Percentiles rank a stretch among this genome's conserved stretches.
These are phyloP conservation scores for Naganishia liquefaciens DNA, from an alignment of 1,284 basidiomycete genomes.

Conservation along the genomic window DNA sequence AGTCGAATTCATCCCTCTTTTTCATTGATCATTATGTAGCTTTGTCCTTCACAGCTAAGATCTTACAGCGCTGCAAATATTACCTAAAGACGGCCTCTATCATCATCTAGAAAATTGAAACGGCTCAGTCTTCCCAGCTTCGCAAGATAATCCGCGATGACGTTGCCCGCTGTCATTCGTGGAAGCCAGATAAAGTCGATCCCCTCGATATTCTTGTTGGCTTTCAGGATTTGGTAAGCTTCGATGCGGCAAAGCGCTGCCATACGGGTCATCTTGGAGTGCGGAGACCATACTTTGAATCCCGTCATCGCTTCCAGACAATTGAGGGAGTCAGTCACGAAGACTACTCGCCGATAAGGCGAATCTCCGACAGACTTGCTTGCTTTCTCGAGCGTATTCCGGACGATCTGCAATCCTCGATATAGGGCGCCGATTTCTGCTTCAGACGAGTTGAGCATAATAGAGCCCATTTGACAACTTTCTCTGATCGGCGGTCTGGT, in stretches of 20 bases:
- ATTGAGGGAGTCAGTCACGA: constrained; percentile 15
- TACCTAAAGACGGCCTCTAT: neutral
- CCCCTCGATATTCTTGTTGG: constrained; percentile 6
- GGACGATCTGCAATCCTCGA: constrained; percentile 22
- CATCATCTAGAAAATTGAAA: constrained; percentile 11
- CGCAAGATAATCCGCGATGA: constrained; percentile 3
- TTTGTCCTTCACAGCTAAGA: neutral
- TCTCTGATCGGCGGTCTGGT: constrained; percentile 7
- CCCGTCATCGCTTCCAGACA: constrained; percentile 14
- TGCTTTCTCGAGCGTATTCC: neutral
- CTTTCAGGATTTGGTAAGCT: constrained; percentile 18
- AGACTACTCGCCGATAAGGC: constrained; percentile 6
- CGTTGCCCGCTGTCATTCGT: constrained; percentile 3
- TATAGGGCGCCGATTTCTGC: constrained; percentile 21
- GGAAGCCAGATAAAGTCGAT: constrained; percentile 25
- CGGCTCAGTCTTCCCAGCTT: neutral
- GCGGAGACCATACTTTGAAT: constrained; percentile 2
- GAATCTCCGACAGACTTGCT: neutral
- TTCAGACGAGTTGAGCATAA: constrained; percentile 17
- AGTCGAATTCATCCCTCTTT: neutral
- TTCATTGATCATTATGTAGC: neutral
- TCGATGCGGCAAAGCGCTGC: constrained; percentile 21
- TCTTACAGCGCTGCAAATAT: no score
- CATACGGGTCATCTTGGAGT: constrained; percentile 13
- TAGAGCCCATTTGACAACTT: constrained; percentile 23